Evolutionary conservation across 1,284 basidiomycete species (phyloP), one percentile per base, ranked within the genome.

Genomic region (Cystobasidium pallidum): DNA sequence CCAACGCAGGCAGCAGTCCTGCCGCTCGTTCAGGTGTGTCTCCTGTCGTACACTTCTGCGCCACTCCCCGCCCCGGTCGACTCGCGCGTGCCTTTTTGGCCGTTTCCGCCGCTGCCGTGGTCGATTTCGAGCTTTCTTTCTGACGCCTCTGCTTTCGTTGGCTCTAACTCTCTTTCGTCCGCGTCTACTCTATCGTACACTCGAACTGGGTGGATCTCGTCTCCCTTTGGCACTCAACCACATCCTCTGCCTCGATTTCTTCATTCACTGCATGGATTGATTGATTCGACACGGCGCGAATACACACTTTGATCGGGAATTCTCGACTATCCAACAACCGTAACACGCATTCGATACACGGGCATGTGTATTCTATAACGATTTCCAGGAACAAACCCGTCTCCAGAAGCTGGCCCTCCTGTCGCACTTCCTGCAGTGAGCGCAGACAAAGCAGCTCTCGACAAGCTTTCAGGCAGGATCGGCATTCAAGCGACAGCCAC

Each of bases 21-120:
- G 26, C 30, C n/a, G 32, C 54, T 36, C 32, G n/a, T n/a, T n/a
- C 54, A 57, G 54, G 54, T 57, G 24, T 32, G 54, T 57, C 54
- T n/a, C 13, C 19, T 30, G n/a, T 39, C 13, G 6, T 51, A 15
- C 24, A 11, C 24, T 28, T 36, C 19, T 57, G 28, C 54, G 54
- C 54, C 54, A 57, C 54, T 57, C 32, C 54, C 54, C 54, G 54
- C 54, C 32, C 30, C 54, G 54, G 54, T 28, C 54, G n/a, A n/a
- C 54, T 36, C 24, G 19, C 32, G 54, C n/a, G 17, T 34, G 54
- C 32, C 32, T 57, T 57, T n/a, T 15, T 32, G 24, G 15, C 30
- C 24, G 7, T 7, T 39, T 13, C 30, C 11, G 51, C 24, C 51
- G 30, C 24, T 32, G 51, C 51, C 26, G 3, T 54, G 15, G n/a